A percentile compares a stretch with the other conserved stretches of the same genome.
Evolutionary conservation across 2,329 filamentous ascomycete species (phyloP).

Genomic region (Whalleya microplaca): DNA sequence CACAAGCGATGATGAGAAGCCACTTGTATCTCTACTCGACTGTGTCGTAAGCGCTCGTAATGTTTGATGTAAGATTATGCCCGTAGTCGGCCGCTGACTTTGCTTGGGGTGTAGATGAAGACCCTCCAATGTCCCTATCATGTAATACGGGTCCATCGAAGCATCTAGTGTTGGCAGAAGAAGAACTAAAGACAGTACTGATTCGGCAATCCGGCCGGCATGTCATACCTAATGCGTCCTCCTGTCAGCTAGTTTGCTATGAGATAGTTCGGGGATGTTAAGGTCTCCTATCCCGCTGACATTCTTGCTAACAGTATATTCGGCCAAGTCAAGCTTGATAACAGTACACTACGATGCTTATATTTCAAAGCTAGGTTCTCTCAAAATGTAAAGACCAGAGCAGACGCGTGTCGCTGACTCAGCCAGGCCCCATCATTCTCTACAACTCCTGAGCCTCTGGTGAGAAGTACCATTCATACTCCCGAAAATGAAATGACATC

Average conservation of each 20-base stretch:
- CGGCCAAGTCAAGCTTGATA: slow-evolving; percentile 27
- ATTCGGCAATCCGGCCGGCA: too few species aligned
- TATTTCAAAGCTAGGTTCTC: neutral
- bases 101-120: slow-evolving; percentile 58
- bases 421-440: slow-evolving; percentile 10
- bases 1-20: neutral
- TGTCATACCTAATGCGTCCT: too few species aligned
- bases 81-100: slow-evolving; percentile 56
- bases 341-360: slow-evolving; percentile 17
- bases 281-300: neutral
- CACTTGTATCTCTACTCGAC: neutral
- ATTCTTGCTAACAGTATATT: slow-evolving; percentile 11
- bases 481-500: slow-evolving; percentile 25
- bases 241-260: too few species aligned
- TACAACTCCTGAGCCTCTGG: slow-evolving; percentile 4
- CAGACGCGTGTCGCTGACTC: slow-evolving; percentile 2
- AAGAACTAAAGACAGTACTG: too few species aligned
- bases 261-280: too few species aligned
- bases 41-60: slow-evolving; percentile 49
- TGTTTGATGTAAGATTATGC: slow-evolving; percentile 57
- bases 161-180: neutral
- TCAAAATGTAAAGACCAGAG: neutral
- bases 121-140: slow-evolving; percentile 32
- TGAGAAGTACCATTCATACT: slow-evolving; percentile 1
- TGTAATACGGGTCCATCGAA: slow-evolving; percentile 4